Evolutionary conservation across 2,329 filamentous ascomycete genomes (phyloP).

Genomic region (Fusarium begoniae): DNA sequence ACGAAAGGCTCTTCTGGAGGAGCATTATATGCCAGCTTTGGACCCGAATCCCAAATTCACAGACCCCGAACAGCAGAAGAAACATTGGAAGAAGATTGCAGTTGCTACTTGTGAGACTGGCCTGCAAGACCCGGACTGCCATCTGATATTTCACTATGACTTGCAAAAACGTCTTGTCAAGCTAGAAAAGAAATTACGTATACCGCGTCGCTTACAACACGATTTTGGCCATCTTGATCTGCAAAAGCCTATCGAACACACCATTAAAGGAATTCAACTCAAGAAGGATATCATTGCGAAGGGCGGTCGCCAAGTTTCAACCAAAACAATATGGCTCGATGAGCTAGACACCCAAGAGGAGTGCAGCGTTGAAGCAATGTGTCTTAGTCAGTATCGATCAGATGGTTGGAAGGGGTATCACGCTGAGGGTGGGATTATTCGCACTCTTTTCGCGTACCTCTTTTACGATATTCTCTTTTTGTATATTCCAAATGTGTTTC

Average conservation of each 20-base stretch:
- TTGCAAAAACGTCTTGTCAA: conserved; percentile 93
- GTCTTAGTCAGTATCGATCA: conserved; percentile 82
- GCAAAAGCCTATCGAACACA: conserved; percentile 77
- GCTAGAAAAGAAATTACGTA: conserved; percentile 83
- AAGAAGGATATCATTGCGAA: conserved; percentile 64
- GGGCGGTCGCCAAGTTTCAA: conserved; percentile 56
- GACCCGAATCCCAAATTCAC: conserved; percentile 52
- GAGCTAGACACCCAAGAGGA: conserved; percentile 73
- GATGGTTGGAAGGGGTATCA: conserved; percentile 96
- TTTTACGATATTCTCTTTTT: conserved; percentile 94
- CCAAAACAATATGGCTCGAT: conserved; percentile 90
- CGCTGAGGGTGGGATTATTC: conserved; percentile 87
- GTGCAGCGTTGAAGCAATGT: conserved; percentile 94
- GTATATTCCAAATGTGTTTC: conserved; percentile 96
- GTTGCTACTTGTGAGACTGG: conserved; percentile 84
- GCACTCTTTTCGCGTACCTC: conserved; percentile 90
- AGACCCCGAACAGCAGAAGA: conserved; percentile 69
- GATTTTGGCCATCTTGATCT: conserved; percentile 90
- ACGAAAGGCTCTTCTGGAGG: conserved; percentile 90
- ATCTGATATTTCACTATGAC: conserved; percentile 93
- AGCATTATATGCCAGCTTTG: conserved; percentile 86
- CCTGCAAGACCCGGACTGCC: conserved; percentile 87
- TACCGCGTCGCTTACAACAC: conserved; percentile 87
- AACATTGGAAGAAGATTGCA: conserved; percentile 82
- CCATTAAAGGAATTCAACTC: conserved; percentile 80